Evolutionary conservation across 2,329 filamentous ascomycete genomes (phyloP), one percentile per base, ranked within the genome.

Genomic region (Calonectria fujianensis): DNA sequence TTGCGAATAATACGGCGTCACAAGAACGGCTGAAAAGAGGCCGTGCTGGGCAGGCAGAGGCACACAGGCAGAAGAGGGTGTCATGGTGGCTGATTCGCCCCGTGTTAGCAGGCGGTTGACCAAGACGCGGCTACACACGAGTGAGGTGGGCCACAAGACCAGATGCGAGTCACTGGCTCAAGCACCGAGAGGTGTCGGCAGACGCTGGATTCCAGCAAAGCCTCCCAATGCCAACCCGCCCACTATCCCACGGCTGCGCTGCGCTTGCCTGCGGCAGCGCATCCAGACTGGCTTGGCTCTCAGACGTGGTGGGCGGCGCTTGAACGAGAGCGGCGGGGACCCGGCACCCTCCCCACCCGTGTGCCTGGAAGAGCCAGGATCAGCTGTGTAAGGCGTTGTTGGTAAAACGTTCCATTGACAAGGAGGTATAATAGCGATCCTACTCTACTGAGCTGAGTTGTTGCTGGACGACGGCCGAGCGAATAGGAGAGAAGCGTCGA

Each of bases 351-450:
- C 63, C 41, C 70, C 70, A 72, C 70, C 59, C 29, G 39, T 41
- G 65, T 73, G 71, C 71, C 71, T 73, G 37, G 70, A 65, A 61
- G 31, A 61, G 57, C 57, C 57, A 29, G 57, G 57, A 39, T 41
- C 35, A 35, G 39, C 32, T 41, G n/a, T 29, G 57, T 41, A 61
- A 61, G 57, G 57, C 57, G 57, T 24, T 61, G 54, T 37, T 61
- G 57, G 57, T 61, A 61, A 61, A 61, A 61, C 57, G 57, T 61
- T 61, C 57, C 57, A 61, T 61, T 13, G 57, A 41, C 35, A 24
- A 61, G 57, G 57, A 61, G 57, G 57, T 61, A 61, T 41, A 13
- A 13, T 39, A 61, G 35, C 29, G 57, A 61, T 61, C 57, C 57
- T 61, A 39, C 57, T 61, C 35, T 61, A 29, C 35, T 16, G n/a